Evolutionary conservation across 2,329 filamentous ascomycete species (phyloP), one percentile per base, ranked within the genome.

Genomic region (Neoascochyta sp.): DNA sequence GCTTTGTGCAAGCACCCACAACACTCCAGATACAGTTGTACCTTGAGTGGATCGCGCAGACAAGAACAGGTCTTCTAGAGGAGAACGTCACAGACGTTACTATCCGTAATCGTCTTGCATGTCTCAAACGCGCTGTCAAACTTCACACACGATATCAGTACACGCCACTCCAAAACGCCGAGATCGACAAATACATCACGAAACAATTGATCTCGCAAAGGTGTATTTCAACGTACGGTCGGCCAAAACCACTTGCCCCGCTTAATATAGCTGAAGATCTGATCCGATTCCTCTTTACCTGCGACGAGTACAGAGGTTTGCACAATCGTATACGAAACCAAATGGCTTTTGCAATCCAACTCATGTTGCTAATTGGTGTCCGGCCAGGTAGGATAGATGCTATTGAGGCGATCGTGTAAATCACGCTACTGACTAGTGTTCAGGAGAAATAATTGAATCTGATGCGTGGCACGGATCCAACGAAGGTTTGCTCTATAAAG

Each of bases 41-140:
- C 21, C 31, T 43, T 7, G 5, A 9, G 4, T 43, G 26, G 40
- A 27, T 40, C 15, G 31, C 26, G 5, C 13, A 18, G 16, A 30
- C 16, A 11, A 22, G 33, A 8, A 38, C 24, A 8, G 34, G 36
- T 9, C 8, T 28, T 6, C 20, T 43, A 3, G 36, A 40, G 9
- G 40, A 43, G 5, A 31, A 29, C 4, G 31, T 43, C 3, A 43
- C 26, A 1, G 29, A 40, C 13, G 24, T 20, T 6, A 43, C 34
- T 5, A 0, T 38, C 11, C 10, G n/a, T 4, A 43, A 41, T 15
- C 26, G 31, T 13, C 20, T 44, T 2, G n/a, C n/a, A 2, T 13
- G 17, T 10, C 32, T 44, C 2, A 44, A 44, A 31, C 17, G 29
- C 16, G 26, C 21, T 8, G 29, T 43, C n/a, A 41, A 36, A 21